phyloP scores from a whole-genome alignment of 306 rosid species.

The Vachellia pachyceras region DNA sequence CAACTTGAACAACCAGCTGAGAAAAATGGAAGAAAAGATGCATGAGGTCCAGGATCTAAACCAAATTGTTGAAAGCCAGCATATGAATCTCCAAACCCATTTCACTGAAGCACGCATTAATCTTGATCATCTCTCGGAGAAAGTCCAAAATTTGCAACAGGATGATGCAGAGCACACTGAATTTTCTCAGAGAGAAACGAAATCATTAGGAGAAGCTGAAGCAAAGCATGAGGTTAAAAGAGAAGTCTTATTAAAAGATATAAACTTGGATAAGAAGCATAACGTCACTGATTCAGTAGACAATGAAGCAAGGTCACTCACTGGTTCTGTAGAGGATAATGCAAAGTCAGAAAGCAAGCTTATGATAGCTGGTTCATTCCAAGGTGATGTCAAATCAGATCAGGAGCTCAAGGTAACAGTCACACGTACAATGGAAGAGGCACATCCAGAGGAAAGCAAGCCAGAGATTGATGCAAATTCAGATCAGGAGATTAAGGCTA shows the following conservation, averaged over 20 bases:
- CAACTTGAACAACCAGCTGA: slow-evolving; percentile 47
- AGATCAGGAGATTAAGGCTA: not conserved
- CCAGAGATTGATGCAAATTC: slow-evolving; percentile 35
- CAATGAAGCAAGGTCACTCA: not conserved
- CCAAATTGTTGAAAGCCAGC: slow-evolving; percentile 55
- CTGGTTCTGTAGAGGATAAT: slow-evolving; percentile 7
- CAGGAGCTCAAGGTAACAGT: not conserved
- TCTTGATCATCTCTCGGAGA: slow-evolving; percentile 64
- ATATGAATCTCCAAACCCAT: slow-evolving; percentile 60
- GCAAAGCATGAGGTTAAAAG: slow-evolving; percentile 21
- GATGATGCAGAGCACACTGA: slow-evolving; percentile 48
- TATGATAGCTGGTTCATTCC: not conserved
- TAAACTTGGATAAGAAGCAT: slow-evolving; percentile 31
- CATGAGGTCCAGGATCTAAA: slow-evolving; percentile 53
- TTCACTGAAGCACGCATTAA: slow-evolving; percentile 66
- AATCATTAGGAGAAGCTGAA: slow-evolving; percentile 36
- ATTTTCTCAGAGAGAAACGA: slow-evolving; percentile 30
- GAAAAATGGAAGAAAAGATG: slow-evolving; percentile 65
- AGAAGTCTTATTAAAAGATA: slow-evolving; percentile 32
- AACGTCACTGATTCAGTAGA: slow-evolving; percentile 1
- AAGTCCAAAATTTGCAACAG: slow-evolving; percentile 47
- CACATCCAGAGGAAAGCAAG: slow-evolving; percentile 5
- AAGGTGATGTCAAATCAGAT: not conserved
- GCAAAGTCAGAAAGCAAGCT: not conserved
- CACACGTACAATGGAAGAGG: slow-evolving; percentile 5